A percentile compares a stretch with the other conserved stretches of the same genome.
Evolutionary conservation across 768 basidiomycete genomes (phyloP).

Genomic region (Agrocybe pediades): DNA sequence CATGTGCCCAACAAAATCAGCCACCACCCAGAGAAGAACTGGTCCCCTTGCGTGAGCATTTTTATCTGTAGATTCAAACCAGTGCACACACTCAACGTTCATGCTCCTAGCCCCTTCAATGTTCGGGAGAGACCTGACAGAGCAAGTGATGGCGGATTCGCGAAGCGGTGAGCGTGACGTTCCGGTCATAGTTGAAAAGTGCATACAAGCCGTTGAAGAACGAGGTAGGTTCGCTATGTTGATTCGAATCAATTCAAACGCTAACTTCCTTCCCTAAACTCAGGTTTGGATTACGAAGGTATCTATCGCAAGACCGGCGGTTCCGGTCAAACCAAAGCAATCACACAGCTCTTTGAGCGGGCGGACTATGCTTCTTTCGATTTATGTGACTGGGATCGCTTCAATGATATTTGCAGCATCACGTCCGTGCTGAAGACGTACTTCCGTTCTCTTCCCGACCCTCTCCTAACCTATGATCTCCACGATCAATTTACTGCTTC

Average conservation of each 20-base stretch:
- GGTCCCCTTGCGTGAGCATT: constrained; percentile 39
- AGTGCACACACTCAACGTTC: constrained; percentile 13
- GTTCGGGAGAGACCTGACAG: constrained; percentile 87
- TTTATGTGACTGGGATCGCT: constrained; percentile 80
- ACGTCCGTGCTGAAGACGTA: constrained; percentile 97
- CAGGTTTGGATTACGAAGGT: constrained; percentile 94
- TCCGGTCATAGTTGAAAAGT: constrained; percentile 93
- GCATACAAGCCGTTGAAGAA: constrained; percentile 90
- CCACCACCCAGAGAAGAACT: constrained; percentile 34
- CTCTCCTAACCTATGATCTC: constrained; percentile 86
- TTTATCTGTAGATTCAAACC: neutral
- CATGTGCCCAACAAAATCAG: constrained; percentile 60
- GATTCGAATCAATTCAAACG: neutral
- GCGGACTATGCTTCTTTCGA: constrained; percentile 91
- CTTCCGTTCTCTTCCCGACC: constrained; percentile 90
- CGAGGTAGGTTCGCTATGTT: constrained; percentile 55
- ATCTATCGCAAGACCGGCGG: constrained; percentile 99
- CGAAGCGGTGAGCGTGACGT: constrained; percentile 62
- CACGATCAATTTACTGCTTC: constrained; percentile 90
- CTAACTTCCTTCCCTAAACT: neutral
- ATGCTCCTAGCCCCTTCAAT: constrained; percentile 71
- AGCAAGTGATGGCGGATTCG: constrained; percentile 77
- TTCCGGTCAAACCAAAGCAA: constrained; percentile 85
- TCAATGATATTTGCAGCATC: constrained; percentile 97
- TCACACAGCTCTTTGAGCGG: constrained; percentile 93